Evolutionary conservation across 179 eudicot genomes (phyloP).

Genomic region (Drosera spatulata): DNA sequence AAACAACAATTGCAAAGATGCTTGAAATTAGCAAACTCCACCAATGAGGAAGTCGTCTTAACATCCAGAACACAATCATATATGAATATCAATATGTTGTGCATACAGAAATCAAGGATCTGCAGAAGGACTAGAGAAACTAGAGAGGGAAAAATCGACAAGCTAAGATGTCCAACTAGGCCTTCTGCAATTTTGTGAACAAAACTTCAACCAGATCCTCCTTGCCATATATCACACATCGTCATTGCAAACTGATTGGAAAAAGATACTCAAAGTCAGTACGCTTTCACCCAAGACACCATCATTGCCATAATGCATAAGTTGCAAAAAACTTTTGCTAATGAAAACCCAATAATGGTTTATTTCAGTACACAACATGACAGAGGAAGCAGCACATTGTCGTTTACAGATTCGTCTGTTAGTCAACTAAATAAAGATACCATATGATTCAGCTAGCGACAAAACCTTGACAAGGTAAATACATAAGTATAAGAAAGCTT

Average conservation of each 20-base stretch:
- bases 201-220: constrained; percentile 25
- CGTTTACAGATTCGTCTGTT: constrained; percentile 6
- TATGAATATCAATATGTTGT: too few species aligned
- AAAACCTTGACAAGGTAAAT: constrained; percentile 10
- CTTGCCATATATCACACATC: constrained; percentile 49
- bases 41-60: too few species aligned
- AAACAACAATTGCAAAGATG: too few species aligned
- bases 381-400: neutral
- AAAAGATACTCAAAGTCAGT: constrained; percentile 4
- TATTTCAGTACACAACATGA: neutral
- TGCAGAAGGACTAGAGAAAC: too few species aligned
- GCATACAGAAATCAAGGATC: too few species aligned
- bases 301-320: too few species aligned
- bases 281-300: neutral
- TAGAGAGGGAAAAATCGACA: too few species aligned
- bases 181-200: constrained; percentile 6
- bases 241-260: constrained; percentile 62
- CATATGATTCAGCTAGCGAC: constrained; percentile 1
- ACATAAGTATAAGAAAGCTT: constrained; percentile 3
- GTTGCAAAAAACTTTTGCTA: neutral
- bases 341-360: constrained; percentile 4
- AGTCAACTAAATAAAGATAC: constrained; percentile 4
- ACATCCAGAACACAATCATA: too few species aligned
- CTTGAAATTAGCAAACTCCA: too few species aligned
- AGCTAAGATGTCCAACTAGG: too few species aligned